Evolutionary conservation across 495 filamentous ascomycete genomes (phyloP).

Genomic region (Cairneyella variabilis): DNA sequence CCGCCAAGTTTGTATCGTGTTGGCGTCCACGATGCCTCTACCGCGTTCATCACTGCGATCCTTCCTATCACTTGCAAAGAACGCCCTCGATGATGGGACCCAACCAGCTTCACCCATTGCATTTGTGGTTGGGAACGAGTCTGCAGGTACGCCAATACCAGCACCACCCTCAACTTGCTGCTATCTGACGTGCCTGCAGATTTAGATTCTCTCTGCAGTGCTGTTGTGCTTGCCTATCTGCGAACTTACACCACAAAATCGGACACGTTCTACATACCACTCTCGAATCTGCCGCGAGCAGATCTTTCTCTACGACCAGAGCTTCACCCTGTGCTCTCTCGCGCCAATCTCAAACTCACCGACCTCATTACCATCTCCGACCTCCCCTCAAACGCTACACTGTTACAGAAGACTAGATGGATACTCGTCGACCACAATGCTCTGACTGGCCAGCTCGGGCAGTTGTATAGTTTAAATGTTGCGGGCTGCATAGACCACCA

Average conservation of each 20-base stretch:
- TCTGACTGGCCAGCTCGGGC: conserved; percentile 51
- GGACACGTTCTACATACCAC: conserved; percentile 64
- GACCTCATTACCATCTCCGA: conserved; percentile 52
- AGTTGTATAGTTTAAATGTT: conserved; percentile 31
- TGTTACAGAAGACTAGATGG: conserved; percentile 44
- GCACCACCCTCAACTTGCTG: background rate
- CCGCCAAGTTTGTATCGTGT: too few species aligned
- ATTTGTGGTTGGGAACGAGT: conserved; percentile 72
- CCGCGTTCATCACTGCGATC: conserved; percentile 19
- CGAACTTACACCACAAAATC: conserved; percentile 48
- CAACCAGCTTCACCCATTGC: conserved; percentile 38
- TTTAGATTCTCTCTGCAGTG: conserved; percentile 85
- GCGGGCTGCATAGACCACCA: conserved; percentile 92
- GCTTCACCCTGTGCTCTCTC: conserved; percentile 52
- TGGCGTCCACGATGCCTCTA: conserved; percentile 21
- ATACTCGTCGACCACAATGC: conserved; percentile 90
- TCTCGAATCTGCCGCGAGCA: conserved; percentile 69
- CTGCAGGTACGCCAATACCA: conserved; percentile 46
- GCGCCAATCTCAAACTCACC: conserved; percentile 35
- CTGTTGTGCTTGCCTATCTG: conserved; percentile 83
- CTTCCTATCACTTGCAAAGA: conserved; percentile 20
- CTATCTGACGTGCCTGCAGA: conserved; percentile 42
- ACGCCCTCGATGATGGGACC: conserved; percentile 3
- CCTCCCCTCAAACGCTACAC: conserved; percentile 28
- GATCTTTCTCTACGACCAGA: conserved; percentile 78